phyloP scores from a whole-genome alignment of 768 basidiomycete species.

The Lentinula edodes region DNA sequence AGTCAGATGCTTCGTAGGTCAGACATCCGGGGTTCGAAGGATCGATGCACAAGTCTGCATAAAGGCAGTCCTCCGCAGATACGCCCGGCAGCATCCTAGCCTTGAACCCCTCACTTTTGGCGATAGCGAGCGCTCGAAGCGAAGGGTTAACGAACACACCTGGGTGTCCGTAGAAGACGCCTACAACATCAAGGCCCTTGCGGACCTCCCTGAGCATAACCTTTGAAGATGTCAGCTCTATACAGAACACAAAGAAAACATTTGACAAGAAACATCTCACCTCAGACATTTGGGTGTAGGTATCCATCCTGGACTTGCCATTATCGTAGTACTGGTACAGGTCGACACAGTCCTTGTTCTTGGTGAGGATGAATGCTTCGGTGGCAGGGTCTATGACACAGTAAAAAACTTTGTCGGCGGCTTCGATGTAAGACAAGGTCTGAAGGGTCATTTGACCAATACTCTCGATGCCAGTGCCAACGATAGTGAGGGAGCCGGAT shows the following conservation, averaged over 20 bases:
- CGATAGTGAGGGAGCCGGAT: neutral
- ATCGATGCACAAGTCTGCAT: conserved; percentile 5
- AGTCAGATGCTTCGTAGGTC: conserved; percentile 7
- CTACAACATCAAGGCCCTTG: neutral
- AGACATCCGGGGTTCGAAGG: conserved; percentile 7
- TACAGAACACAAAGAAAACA: neutral
- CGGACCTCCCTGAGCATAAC: conserved; percentile 2
- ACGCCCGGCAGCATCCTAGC: conserved; percentile 5
- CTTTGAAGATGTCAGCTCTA: neutral
- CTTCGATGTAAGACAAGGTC: conserved; percentile 5
- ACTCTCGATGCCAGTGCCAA: conserved; percentile 4
- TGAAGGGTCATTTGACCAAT: conserved; percentile 7
- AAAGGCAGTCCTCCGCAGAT: conserved; percentile 6
- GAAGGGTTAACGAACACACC: conserved; percentile 5
- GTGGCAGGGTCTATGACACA: conserved; percentile 2
- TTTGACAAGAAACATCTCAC: neutral
- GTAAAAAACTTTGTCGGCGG: conserved; percentile 2
- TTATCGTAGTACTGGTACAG: conserved; percentile 6
- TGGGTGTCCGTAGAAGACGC: conserved; percentile 4
- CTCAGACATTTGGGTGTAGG: conserved; percentile 6
- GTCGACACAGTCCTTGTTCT: conserved; percentile 4
- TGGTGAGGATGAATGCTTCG: conserved; percentile 4
- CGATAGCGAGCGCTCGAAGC: conserved; percentile 1
- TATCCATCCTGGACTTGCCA: conserved; percentile 1
- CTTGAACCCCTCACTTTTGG: conserved; percentile 2